Percentiles rank a stretch among this genome's conserved stretches.
These are phyloP conservation scores for Incumbomyces lentus DNA, from an alignment of 2,329 filamentous ascomycete species.

Conservation along the genomic window DNA sequence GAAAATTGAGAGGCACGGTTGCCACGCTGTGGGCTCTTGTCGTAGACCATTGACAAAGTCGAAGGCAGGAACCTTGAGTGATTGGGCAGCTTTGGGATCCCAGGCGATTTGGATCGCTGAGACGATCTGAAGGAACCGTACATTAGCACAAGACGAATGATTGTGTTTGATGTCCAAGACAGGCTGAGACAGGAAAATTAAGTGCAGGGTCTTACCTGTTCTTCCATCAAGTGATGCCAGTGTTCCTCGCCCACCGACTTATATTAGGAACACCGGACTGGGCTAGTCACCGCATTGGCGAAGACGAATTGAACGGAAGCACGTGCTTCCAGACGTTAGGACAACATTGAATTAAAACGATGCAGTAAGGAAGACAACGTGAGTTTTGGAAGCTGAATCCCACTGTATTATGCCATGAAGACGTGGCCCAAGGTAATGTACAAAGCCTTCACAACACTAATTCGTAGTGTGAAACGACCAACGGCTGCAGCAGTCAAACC, in stretches of 20 bases:
- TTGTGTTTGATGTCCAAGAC: neutral
- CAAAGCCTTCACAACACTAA: too few relatives aligned
- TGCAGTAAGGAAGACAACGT: too few relatives aligned
- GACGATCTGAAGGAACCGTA: constrained; percentile 15
- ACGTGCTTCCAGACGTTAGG: constrained; percentile 16
- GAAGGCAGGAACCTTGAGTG: constrained; percentile 64
- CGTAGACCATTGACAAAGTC: constrained; percentile 59
- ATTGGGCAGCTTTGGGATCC: constrained; percentile 64
- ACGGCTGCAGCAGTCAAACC: too few relatives aligned
- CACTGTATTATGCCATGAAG: too few relatives aligned
- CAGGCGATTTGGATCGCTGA: constrained; percentile 83
- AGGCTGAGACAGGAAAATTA: neutral
- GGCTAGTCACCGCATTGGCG: constrained; percentile 22
- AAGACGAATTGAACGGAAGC: constrained; percentile 16
- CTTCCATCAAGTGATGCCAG: constrained; percentile 22
- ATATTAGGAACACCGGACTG: constrained; percentile 20
- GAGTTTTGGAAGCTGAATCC: too few relatives aligned
- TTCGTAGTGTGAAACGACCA: too few relatives aligned
- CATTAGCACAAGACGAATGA: constrained; percentile 37
- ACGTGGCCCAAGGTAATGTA: too few relatives aligned
- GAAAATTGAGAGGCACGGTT: constrained; percentile 79
- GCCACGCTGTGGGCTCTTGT: constrained; percentile 76
- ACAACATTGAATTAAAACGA: too few relatives aligned
- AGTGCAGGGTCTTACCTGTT: constrained; percentile 14
- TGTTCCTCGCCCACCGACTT: constrained; percentile 20